Percentiles rank a stretch among this genome's conserved stretches.
Conservation (phyloP, 2,329 filamentous ascomycete species). For the Cladophialophora bantiana region DNA sequence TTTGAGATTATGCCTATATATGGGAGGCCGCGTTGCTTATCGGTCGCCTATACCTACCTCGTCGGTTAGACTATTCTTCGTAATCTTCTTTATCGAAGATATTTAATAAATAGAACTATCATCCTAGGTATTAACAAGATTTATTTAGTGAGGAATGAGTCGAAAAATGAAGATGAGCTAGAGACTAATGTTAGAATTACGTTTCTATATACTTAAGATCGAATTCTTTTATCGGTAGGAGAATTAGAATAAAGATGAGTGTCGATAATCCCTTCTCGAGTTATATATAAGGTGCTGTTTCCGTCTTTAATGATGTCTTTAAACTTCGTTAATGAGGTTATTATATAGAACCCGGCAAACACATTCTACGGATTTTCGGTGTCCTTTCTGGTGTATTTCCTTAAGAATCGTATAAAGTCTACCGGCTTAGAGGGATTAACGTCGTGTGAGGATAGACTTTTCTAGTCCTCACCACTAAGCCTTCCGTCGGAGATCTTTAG, state of each 20-base stretch:
- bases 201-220: not conserved
- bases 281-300: not conserved
- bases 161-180: not conserved
- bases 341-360: not conserved
- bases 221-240: not conserved
- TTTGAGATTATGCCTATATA: not conserved
- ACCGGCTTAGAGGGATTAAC: not conserved
- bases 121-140: not conserved
- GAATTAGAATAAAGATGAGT: not conserved
- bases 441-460: not conserved
- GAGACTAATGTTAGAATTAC: not conserved
- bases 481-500: not conserved
- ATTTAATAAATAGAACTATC: not conserved
- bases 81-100: too few species aligned
- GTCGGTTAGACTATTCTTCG: not conserved
- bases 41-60: not conserved
- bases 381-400: not conserved
- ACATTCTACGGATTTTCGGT: not conserved
- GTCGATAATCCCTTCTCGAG: not conserved
- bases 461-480: not conserved
- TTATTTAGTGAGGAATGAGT: not conserved
- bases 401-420: not conserved
- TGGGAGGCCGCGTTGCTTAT: not conserved
- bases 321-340: not conserved
- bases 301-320: not conserved